Base-by-base conservation (phyloP, 202 grass and related monocot species). In the Digitaria exilis region DNA sequence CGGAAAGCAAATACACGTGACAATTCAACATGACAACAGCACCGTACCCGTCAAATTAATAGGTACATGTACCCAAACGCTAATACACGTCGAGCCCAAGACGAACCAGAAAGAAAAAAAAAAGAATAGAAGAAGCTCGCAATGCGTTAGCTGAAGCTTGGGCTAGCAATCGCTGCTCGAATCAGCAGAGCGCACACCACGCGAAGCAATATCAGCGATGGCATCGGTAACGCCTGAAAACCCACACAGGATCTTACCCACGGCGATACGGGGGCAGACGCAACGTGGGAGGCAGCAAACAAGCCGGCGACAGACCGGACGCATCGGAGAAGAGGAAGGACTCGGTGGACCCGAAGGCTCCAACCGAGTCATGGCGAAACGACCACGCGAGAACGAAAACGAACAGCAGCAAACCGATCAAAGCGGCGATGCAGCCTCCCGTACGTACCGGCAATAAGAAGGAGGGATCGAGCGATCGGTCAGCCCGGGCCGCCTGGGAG, bases 1-100 rank as follows among this genome's bases (percentile, higher is more conserved):
- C n/a, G n/a, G n/a, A n/a, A n/a, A n/a, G n/a, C n/a, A n/a, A n/a
- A n/a, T n/a, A n/a, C 71, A 82, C 17, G 63, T 71, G 71, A 77
- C 65, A 25, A 65, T 89, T 77, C 32, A 17, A 70, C 16, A 14
- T 71, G 63, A 77, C 39, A 58, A 73, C 56, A 71, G 64, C 82
- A 58, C 28, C 18, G 10, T 46, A 89, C 56, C 78, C 46, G 66
- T 77, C 77, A 21, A 81, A 89, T 57, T 21, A 65, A 49, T 50
- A 19, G n/a, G n/a, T 55, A 54, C 24, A 25, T 77, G 22, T 26
- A 42, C 18, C 24, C 21, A 15, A 12, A 30, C 30, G 17, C 6
- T 25, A 2, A 37, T 54, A 59, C 21, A 71, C 54, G 46, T 32
- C 0, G 65, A n/a, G n/a, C 25, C n/a, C 48, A 13, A 14, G 2